Evolutionary conservation across 345 rosid genomes (phyloP).

Genomic region (Eucalyptus guilfoylei): DNA sequence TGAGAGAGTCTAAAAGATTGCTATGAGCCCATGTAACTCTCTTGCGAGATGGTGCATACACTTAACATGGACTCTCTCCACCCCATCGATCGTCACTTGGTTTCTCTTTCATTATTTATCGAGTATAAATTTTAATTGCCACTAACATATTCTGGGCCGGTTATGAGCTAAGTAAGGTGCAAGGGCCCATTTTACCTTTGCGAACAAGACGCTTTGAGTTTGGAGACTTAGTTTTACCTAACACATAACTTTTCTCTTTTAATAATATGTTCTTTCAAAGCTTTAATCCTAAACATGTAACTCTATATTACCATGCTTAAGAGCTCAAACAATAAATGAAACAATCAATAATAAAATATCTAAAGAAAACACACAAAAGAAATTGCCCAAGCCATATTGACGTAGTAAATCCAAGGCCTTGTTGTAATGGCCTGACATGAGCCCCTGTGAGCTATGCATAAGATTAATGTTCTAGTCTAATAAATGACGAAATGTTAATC

Average conservation of each 20-base stretch:
- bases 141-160: not conserved
- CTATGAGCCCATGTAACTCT: not conserved
- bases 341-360: not conserved
- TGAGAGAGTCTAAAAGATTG: not conserved
- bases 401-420: no score
- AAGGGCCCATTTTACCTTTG: not conserved
- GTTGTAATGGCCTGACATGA: no score
- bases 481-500: no score
- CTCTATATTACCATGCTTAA: not conserved
- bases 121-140: not conserved
- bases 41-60: not conserved
- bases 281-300: not conserved
- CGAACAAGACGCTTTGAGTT: not conserved
- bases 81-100: not conserved
- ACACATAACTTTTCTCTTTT: not conserved
- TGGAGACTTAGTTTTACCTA: not conserved
- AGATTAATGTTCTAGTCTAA: no score
- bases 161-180: not conserved
- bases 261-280: not conserved
- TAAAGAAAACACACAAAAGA: no score
- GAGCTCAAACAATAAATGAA: not conserved
- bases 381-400: no score
- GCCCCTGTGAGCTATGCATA: no score
- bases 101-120: not conserved
- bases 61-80: not conserved